These are phyloP conservation scores for Trichosporon coremiiforme DNA, from an alignment of 1,284 basidiomycete species.

Conservation along the genomic window DNA sequence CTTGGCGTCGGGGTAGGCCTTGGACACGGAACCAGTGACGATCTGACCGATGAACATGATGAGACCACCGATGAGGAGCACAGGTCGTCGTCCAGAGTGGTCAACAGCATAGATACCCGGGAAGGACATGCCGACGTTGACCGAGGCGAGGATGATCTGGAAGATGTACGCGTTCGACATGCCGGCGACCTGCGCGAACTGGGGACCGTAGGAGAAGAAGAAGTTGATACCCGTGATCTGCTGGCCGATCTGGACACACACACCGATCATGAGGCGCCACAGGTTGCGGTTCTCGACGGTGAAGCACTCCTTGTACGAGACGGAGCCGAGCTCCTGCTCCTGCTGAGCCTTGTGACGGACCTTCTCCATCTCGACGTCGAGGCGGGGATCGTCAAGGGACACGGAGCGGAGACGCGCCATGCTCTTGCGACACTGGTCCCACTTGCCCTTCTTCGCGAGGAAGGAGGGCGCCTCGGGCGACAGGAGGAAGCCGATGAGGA, in stretches of 20 bases:
- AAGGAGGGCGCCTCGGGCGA: constrained; percentile 58
- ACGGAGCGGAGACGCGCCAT: constrained; percentile 55
- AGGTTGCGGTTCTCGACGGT: constrained; percentile 55
- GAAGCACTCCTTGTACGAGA: constrained; percentile 55
- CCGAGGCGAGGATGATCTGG: constrained; percentile 58
- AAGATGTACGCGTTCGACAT: constrained; percentile 54
- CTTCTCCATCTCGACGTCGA: constrained; percentile 53
- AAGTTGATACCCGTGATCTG: constrained; percentile 57
- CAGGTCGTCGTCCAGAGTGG: constrained; percentile 57
- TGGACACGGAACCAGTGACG: constrained; percentile 56
- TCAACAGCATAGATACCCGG: constrained; percentile 56
- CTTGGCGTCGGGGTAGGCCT: constrained; percentile 40
- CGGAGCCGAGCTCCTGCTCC: constrained; percentile 49
- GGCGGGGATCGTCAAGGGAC: constrained; percentile 47
- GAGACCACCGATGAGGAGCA: constrained; percentile 57
- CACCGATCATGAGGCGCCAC: constrained; percentile 42
- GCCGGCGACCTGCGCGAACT: constrained; percentile 55
- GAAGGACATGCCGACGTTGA: constrained; percentile 56
- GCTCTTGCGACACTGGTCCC: constrained; percentile 53
- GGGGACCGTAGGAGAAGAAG: constrained; percentile 43
- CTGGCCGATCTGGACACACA: constrained; percentile 54
- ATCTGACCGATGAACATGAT: constrained; percentile 59
- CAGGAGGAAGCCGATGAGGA: constrained; percentile 55
- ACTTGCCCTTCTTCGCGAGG: constrained; percentile 54
- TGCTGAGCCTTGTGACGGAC: constrained; percentile 49